Evolutionary conservation across 2,329 filamentous ascomycete species (phyloP), one percentile per base, ranked within the genome.

Genomic region (Endothia cerciana): DNA sequence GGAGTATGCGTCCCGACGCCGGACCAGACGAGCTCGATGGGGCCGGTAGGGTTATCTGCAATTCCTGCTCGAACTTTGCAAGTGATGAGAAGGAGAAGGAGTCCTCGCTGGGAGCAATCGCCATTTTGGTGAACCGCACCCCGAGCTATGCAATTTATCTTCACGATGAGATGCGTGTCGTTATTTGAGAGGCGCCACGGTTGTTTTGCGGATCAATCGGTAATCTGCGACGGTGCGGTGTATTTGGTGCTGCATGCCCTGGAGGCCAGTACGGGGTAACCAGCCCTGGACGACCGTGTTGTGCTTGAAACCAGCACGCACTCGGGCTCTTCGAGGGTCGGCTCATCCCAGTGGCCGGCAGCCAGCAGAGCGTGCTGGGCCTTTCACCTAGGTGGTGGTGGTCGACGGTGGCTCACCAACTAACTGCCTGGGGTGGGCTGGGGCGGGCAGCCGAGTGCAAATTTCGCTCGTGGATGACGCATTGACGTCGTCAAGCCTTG

Each of bases 171-270:
- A 19, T 43, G 41, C 41, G 13, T 43, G 41, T 43, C 41, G 17
- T 19, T n/a, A n/a, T n/a, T n/a, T n/a, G n/a, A n/a, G 17, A 15
- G 41, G 41, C 33, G 30, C 8, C 10, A 6, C 19, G 33, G 30
- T n/a, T n/a, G 53, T 28, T 57, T n/a, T 15, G 33, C 53, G 17
- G 53, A n/a, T 13, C 13, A 57, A 57, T n/a, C 53, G 53, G 53
- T 57, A 57, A 41, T 57, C 53, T 57, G 33, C 53, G 53, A 38
- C 30, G 17, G 8, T 10, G 45, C 22, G 7, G 11, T 49, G n/a
- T 47, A n/a, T 25, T 49, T 49, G 45, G n/a, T 22, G 45, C 25
- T 28, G n/a, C 45, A 49, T 25, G 45, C 22, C n/a, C 22, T n/a
- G n/a, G 45, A 28, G 45, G n/a, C 10, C 45, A 28, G n/a, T 6